These are phyloP conservation scores for Millerozyma miso DNA, from an alignment of 805 yeast species.

Conservation along the genomic window DNA sequence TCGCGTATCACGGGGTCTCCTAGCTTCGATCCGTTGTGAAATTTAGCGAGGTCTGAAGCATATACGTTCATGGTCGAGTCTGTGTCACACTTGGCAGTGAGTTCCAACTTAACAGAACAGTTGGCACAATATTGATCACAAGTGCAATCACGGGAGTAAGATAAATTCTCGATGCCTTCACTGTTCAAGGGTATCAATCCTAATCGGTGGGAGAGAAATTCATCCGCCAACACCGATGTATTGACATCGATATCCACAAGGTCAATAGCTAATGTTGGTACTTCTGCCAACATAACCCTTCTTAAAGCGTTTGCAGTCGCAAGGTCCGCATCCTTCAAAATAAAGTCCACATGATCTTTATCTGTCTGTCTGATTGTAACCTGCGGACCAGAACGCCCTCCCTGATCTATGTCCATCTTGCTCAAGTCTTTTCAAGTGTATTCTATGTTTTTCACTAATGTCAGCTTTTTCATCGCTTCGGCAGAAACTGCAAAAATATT, in stretches of 20 bases:
- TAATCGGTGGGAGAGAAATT: conserved; percentile 88
- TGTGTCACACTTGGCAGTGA: conserved; percentile 85
- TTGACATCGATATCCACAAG: conserved; percentile 90
- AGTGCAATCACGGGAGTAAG: conserved; percentile 92
- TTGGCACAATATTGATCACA: conserved; percentile 97
- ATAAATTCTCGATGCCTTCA: conserved; percentile 74
- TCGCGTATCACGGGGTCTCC: conserved; percentile 89
- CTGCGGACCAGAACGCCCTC: conserved; percentile 54
- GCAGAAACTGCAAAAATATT: neutral
- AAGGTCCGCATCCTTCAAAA: conserved; percentile 79
- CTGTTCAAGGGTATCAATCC: conserved; percentile 89
- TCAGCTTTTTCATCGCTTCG: neutral
- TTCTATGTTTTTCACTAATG: conserved; percentile 1
- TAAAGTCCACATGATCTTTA: conserved; percentile 84
- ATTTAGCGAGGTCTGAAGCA: conserved; percentile 65
- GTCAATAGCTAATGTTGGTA: conserved; percentile 95
- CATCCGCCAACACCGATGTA: conserved; percentile 95
- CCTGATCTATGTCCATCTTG: conserved; percentile 21
- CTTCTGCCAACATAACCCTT: conserved; percentile 90
- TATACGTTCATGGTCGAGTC: conserved; percentile 88
- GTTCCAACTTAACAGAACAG: conserved; percentile 83
- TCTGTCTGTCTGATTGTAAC: conserved; percentile 86
- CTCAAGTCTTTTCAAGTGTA: neutral
- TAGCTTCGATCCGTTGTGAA: conserved; percentile 43
- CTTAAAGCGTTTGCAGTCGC: conserved; percentile 90